Percentiles rank a stretch among this genome's conserved stretches.
phyloP scores from a whole-genome alignment of 352 stramenopile genomes.

The Pythium aquatile region DNA sequence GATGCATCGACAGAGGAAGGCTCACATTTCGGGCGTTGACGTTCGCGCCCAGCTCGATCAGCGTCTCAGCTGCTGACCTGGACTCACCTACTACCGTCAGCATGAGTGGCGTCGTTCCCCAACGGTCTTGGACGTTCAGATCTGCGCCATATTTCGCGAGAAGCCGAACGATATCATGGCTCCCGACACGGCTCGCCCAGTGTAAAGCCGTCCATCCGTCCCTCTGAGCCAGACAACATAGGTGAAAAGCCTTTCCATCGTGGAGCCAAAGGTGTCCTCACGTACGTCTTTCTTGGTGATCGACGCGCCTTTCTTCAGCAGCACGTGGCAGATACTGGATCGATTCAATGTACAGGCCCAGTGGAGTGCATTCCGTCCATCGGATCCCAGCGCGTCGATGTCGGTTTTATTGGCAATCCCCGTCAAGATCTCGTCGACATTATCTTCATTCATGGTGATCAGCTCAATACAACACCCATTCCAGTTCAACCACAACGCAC shows the following conservation, averaged over 20 bases:
- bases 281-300: slow-evolving; percentile 77
- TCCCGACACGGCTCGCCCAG: slow-evolving; percentile 75
- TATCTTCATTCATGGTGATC: slow-evolving; percentile 33
- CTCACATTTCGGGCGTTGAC: slow-evolving; percentile 69
- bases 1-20: not conserved
- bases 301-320: slow-evolving; percentile 78
- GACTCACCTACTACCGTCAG: slow-evolving; percentile 73
- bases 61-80: slow-evolving; percentile 44
- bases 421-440: slow-evolving; percentile 70
- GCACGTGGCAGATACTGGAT: slow-evolving; percentile 73
- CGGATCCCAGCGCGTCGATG: slow-evolving; percentile 69
- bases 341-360: slow-evolving; percentile 78
- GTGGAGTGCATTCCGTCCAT: slow-evolving; percentile 77
- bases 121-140: slow-evolving; percentile 71
- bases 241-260: not conserved
- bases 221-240: slow-evolving; percentile 27
- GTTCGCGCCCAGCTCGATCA: slow-evolving; percentile 74
- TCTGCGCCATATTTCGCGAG: slow-evolving; percentile 76
- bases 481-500: not conserved
- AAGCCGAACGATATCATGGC: slow-evolving; percentile 69
- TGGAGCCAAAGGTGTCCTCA: not conserved
- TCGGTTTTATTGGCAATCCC: slow-evolving; percentile 70
- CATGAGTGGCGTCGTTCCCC: slow-evolving; percentile 80
- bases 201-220: slow-evolving; percentile 79
- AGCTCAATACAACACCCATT: not conserved